Evolutionary conservation across 2,329 filamentous ascomycete species (phyloP).

Genomic region (Lecanosticta acicola): DNA sequence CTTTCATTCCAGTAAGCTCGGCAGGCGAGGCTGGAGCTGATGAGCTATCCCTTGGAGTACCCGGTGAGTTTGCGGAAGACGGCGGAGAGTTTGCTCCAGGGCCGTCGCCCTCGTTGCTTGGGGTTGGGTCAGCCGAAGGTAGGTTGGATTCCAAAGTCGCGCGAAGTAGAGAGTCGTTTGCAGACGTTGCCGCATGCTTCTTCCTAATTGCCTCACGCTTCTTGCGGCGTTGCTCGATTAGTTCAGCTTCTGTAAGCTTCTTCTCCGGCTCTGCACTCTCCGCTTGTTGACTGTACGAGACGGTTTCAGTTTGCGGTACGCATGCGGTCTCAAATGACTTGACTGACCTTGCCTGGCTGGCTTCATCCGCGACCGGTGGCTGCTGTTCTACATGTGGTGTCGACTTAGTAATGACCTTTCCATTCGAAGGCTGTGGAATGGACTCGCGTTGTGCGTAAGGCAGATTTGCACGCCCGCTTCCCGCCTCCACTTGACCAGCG

Average conservation of each 20-base stretch:
- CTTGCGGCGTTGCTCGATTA: slow-evolving; percentile 79
- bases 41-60: slow-evolving; percentile 29
- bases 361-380: background rate
- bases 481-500: slow-evolving; percentile 13
- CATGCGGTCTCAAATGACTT: background rate
- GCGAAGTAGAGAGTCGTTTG: slow-evolving; percentile 59
- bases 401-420: slow-evolving; percentile 15
- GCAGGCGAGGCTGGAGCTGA: slow-evolving; percentile 30
- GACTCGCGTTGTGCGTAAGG: slow-evolving; percentile 17
- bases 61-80: slow-evolving; percentile 31
- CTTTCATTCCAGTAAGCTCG: slow-evolving; percentile 38
- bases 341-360: slow-evolving; percentile 14
- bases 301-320: background rate
- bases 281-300: slow-evolving; percentile 42
- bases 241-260: slow-evolving; percentile 68
- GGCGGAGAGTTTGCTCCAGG: slow-evolving; percentile 27
- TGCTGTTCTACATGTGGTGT: slow-evolving; percentile 3
- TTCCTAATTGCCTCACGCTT: slow-evolving; percentile 78
- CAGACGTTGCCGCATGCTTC: slow-evolving; percentile 62
- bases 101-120: slow-evolving; percentile 22
- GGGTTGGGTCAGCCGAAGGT: slow-evolving; percentile 34
- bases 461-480: slow-evolving; percentile 13
- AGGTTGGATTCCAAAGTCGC: slow-evolving; percentile 46
- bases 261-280: slow-evolving; percentile 32
- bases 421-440: slow-evolving; percentile 9